Conservation (phyloP, 306 rosid species). For the Vigna radiata region DNA sequence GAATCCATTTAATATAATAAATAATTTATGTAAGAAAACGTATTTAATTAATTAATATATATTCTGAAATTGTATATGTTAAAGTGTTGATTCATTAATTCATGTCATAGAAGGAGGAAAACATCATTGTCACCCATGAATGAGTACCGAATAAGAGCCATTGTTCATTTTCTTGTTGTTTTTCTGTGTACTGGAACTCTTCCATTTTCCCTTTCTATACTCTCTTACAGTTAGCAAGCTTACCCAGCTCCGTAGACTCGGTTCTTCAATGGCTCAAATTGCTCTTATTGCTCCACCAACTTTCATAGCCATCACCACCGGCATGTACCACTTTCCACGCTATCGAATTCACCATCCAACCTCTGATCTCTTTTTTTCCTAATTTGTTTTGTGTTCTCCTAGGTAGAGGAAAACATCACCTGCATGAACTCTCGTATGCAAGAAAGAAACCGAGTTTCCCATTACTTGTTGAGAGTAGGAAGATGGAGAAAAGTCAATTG, state of each 20-base stretch:
- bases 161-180: conserved; percentile 25
- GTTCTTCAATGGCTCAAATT: conserved; percentile 55
- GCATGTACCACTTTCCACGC: conserved; percentile 44
- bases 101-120: background rate
- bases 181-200: background rate
- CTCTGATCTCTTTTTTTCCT: background rate
- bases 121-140: conserved; percentile 41
- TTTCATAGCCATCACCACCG: conserved; percentile 33
- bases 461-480: background rate
- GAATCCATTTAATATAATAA: too few species aligned
- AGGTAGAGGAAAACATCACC: conserved; percentile 40
- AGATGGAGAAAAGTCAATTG: conserved; percentile 24
- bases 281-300: conserved; percentile 48
- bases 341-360: conserved; percentile 12
- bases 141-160: background rate
- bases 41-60: too few species aligned
- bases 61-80: background rate
- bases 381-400: background rate
- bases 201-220: background rate
- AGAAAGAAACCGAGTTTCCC: conserved; percentile 10
- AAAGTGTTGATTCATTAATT: too few species aligned
- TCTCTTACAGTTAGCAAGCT: background rate
- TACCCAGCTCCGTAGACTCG: conserved; percentile 5
- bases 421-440: background rate
- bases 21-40: too few species aligned